Base-by-base conservation (phyloP, 148 eudicot species). In the Vaccinium corymbosum region DNA sequence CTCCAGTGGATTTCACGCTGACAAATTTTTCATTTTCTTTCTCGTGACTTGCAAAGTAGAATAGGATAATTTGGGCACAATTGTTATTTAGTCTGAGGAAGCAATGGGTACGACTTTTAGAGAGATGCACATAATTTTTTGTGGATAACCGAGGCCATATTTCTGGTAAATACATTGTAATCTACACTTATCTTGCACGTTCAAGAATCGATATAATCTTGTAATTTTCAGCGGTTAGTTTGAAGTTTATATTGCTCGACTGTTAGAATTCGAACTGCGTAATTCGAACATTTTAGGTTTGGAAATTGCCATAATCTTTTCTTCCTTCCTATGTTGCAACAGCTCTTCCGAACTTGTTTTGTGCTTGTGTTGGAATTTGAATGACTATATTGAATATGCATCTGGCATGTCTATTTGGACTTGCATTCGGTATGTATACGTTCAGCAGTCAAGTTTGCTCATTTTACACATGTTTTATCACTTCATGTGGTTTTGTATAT, bases 41-140 rank as follows among this genome's bases (percentile, higher is more conserved):
- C 29, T 70, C 4, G 62, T 70, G 64, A 71, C 50, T 70, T 4
- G 19, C 78, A 70, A 72, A 68, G 4, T 52, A 51, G 76, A 29
- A 82, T 71, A 70, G 59, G 56, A 49, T 81, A 46, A 81, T 66
- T 49, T 68, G 74, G 83, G 19, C 12, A 16, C 15, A 12, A 16
- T 29, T 29, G 19, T 52, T 68, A 70, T 22, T 49, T 81, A 81
- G 76, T 20, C 52, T 81, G 15, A 4, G 48, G 68, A 66, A 66
- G 59, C 71, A 66, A 81, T 64, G 29, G 55, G 12, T 32, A 49
- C 14, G 74, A 48, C 38, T 27, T 68, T 50, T 25, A 6, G 14
- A 49, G 75, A 48, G 55, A 12, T 49, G 9, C 48, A 66, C 17
- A 3, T n/a, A 50, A 50, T 9, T 52, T 77, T 52, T 51, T 6